Percentiles rank a stretch among this genome's conserved stretches.
Evolutionary conservation across 306 rosid species (phyloP).

Genomic region (Castanea sativa): DNA sequence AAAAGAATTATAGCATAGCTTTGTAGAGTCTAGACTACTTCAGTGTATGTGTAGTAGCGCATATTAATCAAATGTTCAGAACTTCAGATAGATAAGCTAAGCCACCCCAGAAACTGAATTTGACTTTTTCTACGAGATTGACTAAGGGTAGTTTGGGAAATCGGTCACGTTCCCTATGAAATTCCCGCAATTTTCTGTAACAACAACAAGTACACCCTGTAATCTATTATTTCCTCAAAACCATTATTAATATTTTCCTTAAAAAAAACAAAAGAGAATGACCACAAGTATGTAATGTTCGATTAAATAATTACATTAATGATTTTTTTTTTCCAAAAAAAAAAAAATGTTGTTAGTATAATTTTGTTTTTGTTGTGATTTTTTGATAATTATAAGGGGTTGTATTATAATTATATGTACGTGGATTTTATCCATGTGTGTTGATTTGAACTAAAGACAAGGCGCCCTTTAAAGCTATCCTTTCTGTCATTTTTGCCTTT

Average conservation of each 20-base stretch:
- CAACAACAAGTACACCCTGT: slow-evolving; percentile 21
- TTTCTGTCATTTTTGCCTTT: slow-evolving; percentile 39
- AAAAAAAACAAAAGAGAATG: background rate
- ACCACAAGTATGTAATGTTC: background rate
- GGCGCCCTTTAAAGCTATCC: slow-evolving; percentile 38
- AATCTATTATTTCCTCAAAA: background rate
- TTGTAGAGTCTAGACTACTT: too few relatives aligned
- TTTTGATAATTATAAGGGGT: background rate
- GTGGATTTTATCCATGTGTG: background rate
- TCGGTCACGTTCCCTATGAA: slow-evolving; percentile 31
- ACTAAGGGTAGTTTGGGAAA: slow-evolving; percentile 24
- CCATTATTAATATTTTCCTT: background rate
- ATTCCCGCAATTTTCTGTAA: slow-evolving; percentile 38
- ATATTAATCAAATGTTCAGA: too few relatives aligned
- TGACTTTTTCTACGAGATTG: slow-evolving; percentile 1
- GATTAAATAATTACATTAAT: background rate
- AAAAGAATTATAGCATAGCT: too few relatives aligned
- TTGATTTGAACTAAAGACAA: slow-evolving; percentile 47
- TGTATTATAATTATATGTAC: slow-evolving; percentile 1
- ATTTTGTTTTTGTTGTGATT: background rate
- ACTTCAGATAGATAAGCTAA: background rate
- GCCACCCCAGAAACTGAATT: background rate
- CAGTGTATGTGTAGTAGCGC: background rate
- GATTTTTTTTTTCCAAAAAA: too few relatives aligned
- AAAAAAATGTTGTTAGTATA: background rate